These are phyloP conservation scores for Pneumocystis murina DNA, from an alignment of 1,139 yeast genomes.

Conservation along the genomic window DNA sequence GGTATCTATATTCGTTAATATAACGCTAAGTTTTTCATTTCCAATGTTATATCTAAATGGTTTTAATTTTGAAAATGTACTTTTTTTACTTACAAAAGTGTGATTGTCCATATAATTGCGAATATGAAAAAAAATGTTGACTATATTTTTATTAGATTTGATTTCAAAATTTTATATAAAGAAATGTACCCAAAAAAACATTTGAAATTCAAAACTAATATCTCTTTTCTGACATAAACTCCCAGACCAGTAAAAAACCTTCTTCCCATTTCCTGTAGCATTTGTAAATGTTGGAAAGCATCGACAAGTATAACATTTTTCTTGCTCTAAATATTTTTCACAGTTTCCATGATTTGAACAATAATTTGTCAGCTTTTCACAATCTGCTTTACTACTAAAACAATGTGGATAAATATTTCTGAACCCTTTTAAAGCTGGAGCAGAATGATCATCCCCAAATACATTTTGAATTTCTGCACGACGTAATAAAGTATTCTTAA, in stretches of 20 bases:
- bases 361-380: slow-evolving; percentile 37
- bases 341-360: slow-evolving; percentile 57
- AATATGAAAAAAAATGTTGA: slow-evolving; percentile 1
- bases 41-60: slow-evolving; percentile 1
- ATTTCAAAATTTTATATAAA: neutral
- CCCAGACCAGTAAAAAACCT: slow-evolving; percentile 54
- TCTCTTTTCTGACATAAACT: slow-evolving; percentile 49
- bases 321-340: slow-evolving; percentile 20
- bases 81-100: neutral
- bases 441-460: slow-evolving; percentile 9
- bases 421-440: slow-evolving; percentile 4
- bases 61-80: neutral
- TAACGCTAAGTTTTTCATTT: slow-evolving; percentile 4
- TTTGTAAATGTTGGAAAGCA: slow-evolving; percentile 39
- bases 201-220: slow-evolving; percentile 45
- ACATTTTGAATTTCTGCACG: slow-evolving; percentile 9
- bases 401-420: slow-evolving; percentile 2
- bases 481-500: slow-evolving; percentile 2
- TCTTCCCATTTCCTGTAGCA: slow-evolving; percentile 22
- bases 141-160: neutral
- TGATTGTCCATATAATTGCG: slow-evolving; percentile 3
- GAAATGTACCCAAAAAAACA: slow-evolving; percentile 39
- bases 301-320: slow-evolving; percentile 35
- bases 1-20: slow-evolving; percentile 1
- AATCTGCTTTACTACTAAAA: slow-evolving; percentile 31